Evolutionary conservation across 148 eudicot species (phyloP).

Genomic region (Vaccinium corymbosum): DNA sequence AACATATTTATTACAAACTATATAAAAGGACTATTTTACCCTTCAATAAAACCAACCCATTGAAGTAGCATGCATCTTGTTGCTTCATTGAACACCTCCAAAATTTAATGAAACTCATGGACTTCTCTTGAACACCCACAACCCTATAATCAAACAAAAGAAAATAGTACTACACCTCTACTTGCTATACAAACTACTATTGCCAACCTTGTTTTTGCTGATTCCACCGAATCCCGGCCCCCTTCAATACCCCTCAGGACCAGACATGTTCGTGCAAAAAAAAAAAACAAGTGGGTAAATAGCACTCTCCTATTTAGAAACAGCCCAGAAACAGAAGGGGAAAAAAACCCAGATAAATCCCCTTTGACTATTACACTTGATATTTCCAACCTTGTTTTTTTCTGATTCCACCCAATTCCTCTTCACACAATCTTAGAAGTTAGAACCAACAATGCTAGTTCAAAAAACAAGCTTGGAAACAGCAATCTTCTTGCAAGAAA

Average conservation of each 20-base stretch:
- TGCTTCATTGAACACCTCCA: conserved; percentile 16
- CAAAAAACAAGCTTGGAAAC: background rate
- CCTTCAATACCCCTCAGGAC: background rate
- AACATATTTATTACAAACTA: background rate
- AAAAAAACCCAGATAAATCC: background rate
- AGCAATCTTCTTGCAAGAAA: background rate
- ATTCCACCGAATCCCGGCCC: conserved; percentile 14
- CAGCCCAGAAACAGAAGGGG: background rate
- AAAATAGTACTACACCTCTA: background rate
- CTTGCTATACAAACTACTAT: conserved; percentile 31
- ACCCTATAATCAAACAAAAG: background rate
- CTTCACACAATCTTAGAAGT: background rate
- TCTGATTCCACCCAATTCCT: background rate
- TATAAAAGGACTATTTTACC: conserved; percentile 17
- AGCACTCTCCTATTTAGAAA: conserved; percentile 7
- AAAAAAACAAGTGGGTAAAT: conserved; percentile 71
- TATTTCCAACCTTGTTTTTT: background rate
- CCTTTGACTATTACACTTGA: background rate
- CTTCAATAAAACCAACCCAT: conserved; percentile 13
- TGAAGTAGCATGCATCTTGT: background rate
- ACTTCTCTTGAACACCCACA: conserved; percentile 40
- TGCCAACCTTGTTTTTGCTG: conserved; percentile 61
- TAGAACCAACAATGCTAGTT: no score
- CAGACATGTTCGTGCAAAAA: conserved; percentile 31
- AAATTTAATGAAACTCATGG: conserved; percentile 62